Percentiles rank a stretch among this genome's conserved stretches.
Evolutionary conservation across 768 basidiomycete species (phyloP).

Genomic region (Pulveroboletus sp.): DNA sequence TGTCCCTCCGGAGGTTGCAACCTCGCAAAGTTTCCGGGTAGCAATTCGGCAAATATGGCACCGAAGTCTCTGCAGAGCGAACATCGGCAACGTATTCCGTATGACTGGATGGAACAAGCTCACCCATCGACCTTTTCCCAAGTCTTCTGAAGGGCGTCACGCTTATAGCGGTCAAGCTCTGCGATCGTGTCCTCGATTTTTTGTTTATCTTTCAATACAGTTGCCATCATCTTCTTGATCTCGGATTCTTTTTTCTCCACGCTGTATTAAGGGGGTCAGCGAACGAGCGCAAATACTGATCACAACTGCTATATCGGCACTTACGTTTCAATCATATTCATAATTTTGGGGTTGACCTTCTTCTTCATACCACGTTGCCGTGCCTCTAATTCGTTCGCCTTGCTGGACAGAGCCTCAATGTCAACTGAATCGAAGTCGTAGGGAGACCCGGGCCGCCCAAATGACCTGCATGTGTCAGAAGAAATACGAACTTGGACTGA

Average conservation of each 20-base stretch:
- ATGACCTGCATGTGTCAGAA: slow-evolving; percentile 48
- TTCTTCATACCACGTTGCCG: slow-evolving; percentile 87
- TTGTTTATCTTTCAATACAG: slow-evolving; percentile 85
- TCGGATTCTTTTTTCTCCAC: slow-evolving; percentile 89
- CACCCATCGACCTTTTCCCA: slow-evolving; percentile 95
- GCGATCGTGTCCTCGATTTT: slow-evolving; percentile 94
- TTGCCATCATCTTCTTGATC: slow-evolving; percentile 83
- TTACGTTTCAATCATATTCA: slow-evolving; percentile 93
- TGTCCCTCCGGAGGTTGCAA: slow-evolving; percentile 90
- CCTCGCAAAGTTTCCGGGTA: slow-evolving; percentile 96
- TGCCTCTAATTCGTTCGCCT: slow-evolving; percentile 69
- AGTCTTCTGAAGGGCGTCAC: slow-evolving; percentile 87
- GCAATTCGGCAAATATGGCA: slow-evolving; percentile 87
- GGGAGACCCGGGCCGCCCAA: slow-evolving; percentile 73
- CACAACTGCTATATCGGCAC: slow-evolving; percentile 18
- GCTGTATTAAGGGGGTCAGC: slow-evolving; percentile 35
- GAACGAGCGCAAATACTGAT: neutral
- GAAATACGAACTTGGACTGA: neutral
- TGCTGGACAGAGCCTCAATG: slow-evolving; percentile 52
- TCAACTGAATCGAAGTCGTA: slow-evolving; percentile 77
- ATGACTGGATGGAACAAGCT: slow-evolving; percentile 19
- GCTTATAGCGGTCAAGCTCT: slow-evolving; percentile 90
- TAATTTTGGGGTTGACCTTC: slow-evolving; percentile 92
- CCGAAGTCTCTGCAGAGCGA: slow-evolving; percentile 76
- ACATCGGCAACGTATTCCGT: neutral